Evolutionary conservation across 2,329 filamentous ascomycete species (phyloP).

Genomic region (Penicillium glabrum): DNA sequence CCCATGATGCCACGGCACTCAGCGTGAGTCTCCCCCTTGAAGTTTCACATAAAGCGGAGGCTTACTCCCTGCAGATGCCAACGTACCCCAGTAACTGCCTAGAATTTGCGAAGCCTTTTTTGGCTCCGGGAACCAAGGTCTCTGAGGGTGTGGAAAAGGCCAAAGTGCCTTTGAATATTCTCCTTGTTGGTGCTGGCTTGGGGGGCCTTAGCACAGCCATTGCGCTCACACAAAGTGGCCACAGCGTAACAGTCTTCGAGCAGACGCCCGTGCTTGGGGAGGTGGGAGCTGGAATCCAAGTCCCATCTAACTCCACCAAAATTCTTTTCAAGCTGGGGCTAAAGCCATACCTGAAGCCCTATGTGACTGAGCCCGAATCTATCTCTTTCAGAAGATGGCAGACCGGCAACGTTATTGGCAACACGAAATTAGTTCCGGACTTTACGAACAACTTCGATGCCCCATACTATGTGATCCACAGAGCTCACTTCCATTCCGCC

Average conservation of each 20-base stretch:
- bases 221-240: conserved; percentile 22
- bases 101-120: not conserved
- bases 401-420: conserved; percentile 31
- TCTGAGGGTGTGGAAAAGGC: not conserved
- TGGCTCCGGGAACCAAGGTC: not conserved
- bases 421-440: conserved; percentile 32
- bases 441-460: conserved; percentile 30
- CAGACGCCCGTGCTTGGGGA: conserved; percentile 39
- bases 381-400: conserved; percentile 39
- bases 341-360: conserved; percentile 22
- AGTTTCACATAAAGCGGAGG: not conserved
- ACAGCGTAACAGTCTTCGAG: conserved; percentile 30
- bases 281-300: conserved; percentile 43
- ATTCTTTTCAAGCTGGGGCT: conserved; percentile 37
- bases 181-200: conserved; percentile 33
- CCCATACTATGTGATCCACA: conserved; percentile 20
- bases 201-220: conserved; percentile 31
- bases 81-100: conserved; percentile 18
- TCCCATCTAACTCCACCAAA: conserved; percentile 38
- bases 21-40: not conserved
- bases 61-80: not conserved
- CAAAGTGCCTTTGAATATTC: conserved; percentile 17
- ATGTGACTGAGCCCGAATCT: conserved; percentile 30
- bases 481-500: conserved; percentile 29
- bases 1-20: not conserved